Evolutionary conservation across 176 grass and related monocot species (phyloP).

Genomic region (Oryza brachyantha): DNA sequence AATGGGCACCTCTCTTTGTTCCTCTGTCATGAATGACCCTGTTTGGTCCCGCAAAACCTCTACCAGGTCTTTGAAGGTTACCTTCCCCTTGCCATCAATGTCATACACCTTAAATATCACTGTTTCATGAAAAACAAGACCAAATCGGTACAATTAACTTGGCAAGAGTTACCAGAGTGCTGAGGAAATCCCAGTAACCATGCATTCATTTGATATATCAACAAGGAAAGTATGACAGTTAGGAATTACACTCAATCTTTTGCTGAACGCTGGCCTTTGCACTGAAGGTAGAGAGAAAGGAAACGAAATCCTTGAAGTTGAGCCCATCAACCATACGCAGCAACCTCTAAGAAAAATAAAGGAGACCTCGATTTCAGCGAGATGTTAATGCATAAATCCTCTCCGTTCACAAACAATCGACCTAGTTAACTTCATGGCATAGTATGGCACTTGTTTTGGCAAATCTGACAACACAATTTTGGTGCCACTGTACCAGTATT

Average conservation of each 20-base stretch:
- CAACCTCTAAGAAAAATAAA: slow-evolving; percentile 54
- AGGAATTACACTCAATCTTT: slow-evolving; percentile 57
- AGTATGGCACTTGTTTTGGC: too few species aligned
- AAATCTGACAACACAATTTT: not conserved
- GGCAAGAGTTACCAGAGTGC: not conserved
- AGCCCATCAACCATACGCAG: slow-evolving; percentile 83
- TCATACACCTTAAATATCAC: slow-evolving; percentile 89
- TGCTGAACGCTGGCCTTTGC: slow-evolving; percentile 43
- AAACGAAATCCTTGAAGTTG: slow-evolving; percentile 79
- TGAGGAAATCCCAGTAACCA: not conserved
- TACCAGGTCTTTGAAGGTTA: slow-evolving; percentile 68
- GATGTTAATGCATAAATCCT: not conserved
- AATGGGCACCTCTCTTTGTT: slow-evolving; percentile 61
- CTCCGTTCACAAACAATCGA: not conserved
- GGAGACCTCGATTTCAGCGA: not conserved
- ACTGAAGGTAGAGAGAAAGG: slow-evolving; percentile 76
- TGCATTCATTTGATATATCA: not conserved
- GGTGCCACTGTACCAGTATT: not conserved
- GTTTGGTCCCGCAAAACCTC: slow-evolving; percentile 54
- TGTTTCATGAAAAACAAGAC: slow-evolving; percentile 26
- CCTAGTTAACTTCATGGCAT: too few species aligned
- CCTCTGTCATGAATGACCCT: slow-evolving; percentile 68
- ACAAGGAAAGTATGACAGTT: not conserved
- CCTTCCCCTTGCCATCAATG: slow-evolving; percentile 68
- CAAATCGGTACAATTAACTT: not conserved